A percentile compares a stretch with the other conserved stretches of the same genome.
These are phyloP conservation scores for Venturia effusa DNA, from an alignment of 2,329 filamentous ascomycete genomes.

Conservation along the genomic window DNA sequence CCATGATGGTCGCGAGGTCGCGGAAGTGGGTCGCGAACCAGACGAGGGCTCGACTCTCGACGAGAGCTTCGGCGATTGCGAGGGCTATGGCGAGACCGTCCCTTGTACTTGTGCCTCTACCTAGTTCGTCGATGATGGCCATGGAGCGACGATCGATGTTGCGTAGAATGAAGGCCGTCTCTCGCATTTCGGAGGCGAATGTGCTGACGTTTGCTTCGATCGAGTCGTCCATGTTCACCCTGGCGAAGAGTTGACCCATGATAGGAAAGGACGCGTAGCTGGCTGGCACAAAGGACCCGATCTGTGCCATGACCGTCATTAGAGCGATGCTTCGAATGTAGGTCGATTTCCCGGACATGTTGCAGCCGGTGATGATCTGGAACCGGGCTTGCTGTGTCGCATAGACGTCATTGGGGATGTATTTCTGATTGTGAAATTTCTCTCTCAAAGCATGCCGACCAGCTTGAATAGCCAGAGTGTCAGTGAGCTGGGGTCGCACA, in stretches of 20 bases:
- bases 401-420: slow-evolving; percentile 85
- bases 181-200: slow-evolving; percentile 90
- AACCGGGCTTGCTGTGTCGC: slow-evolving; percentile 71
- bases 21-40: slow-evolving; percentile 94
- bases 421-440: slow-evolving; percentile 56
- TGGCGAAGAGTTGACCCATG: slow-evolving; percentile 72
- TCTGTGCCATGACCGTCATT: slow-evolving; percentile 84
- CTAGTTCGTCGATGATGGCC: slow-evolving; percentile 83
- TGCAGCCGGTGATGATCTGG: slow-evolving; percentile 84
- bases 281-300: slow-evolving; percentile 84
- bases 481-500: slow-evolving; percentile 56
- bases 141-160: slow-evolving; percentile 71
- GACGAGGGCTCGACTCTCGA: slow-evolving; percentile 64
- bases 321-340: slow-evolving; percentile 82
- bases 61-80: slow-evolving; percentile 77
- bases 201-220: slow-evolving; percentile 88
- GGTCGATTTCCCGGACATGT: slow-evolving; percentile 97
- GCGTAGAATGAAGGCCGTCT: slow-evolving; percentile 83
- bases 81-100: slow-evolving; percentile 86
- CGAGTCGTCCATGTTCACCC: slow-evolving; percentile 76
- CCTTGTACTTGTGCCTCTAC: slow-evolving; percentile 76
- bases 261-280: slow-evolving; percentile 73
- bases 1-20: slow-evolving; percentile 66
- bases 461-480: slow-evolving; percentile 59
- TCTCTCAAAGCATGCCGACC: slow-evolving; percentile 73